Evolutionary conservation across 1,139 yeast genomes (phyloP), one percentile per base, ranked within the genome.

Genomic region (Eremothecium gossypii): DNA sequence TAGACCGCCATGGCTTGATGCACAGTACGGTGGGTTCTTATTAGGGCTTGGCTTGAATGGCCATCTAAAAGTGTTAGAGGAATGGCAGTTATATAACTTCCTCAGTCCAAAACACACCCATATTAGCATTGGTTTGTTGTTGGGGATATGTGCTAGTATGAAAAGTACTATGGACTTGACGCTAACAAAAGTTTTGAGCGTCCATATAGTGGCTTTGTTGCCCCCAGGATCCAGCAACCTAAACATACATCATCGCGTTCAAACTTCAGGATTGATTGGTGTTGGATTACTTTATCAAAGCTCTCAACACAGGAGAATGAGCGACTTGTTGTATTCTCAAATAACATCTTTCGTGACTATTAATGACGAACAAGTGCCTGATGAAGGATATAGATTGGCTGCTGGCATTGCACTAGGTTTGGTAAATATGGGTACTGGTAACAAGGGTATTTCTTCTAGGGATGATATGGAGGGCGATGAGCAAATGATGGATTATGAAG

Each of bases 61-160:
- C 0, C 96, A 89, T 58, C 65, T 93, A 50, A 79, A 76, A 48
- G 72, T 72, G 37, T 66, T 93, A 28, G 97, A 93, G 55, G 96
- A 91, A 58, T 93, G 98, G 97, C 96, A 89, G 58, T 83, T 93
- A 27, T 93, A 87, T 61, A 89, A 91, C 55, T 89, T 87, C 51
- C 66, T 93, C 41, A 95, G 96, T 0, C 95, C 96, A 1, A 89
- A 93, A 53, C 91, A 85, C 56, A 77, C 83, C 2, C 74, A 76
- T 40, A 85, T 95, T 0, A 84, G 95, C 60, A 80, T 87, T 32
- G 97, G 96, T 0, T 66, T 91, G 36, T 67, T 93, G 29, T 66
- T 93, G 27, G 99, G 99, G 2, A 82, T 91, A 86, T 79, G 96
- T 10, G 96, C 96, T 0, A 85, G 96, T 61, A 69, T 80, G 49